A percentile compares a stretch with the other conserved stretches of the same genome.
phyloP scores from a whole-genome alignment of 208 protist genomes.

The Trypanosoma grayi region DNA sequence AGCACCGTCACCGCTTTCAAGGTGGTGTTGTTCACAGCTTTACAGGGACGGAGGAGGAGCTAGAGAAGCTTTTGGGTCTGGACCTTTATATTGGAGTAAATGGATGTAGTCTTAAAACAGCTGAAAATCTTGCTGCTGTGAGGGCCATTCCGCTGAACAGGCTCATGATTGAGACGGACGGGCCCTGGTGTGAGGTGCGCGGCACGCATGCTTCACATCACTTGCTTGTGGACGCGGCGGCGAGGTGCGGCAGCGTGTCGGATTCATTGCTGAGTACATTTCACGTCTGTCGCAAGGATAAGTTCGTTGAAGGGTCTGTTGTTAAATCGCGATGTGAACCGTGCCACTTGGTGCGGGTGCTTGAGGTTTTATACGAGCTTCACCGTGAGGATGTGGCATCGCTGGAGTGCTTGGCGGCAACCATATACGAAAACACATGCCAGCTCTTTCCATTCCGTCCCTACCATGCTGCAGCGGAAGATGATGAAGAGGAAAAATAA shows the following conservation, averaged over 20 bases:
- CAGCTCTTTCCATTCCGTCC: conserved; percentile 55
- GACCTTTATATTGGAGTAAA: conserved; percentile 94
- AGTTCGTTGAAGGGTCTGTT: conserved; percentile 51
- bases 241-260: conserved; percentile 26
- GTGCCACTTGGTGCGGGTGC: conserved; percentile 53
- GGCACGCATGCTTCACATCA: conserved; percentile 83
- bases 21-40: conserved; percentile 96
- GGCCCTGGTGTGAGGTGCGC: conserved; percentile 93
- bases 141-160: conserved; percentile 75
- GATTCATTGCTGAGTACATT: conserved; percentile 37
- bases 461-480: not conserved
- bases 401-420: conserved; percentile 42
- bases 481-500: too few species aligned
- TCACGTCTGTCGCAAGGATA: conserved; percentile 61
- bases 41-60: conserved; percentile 81
- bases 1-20: conserved; percentile 39
- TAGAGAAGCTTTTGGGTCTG: conserved; percentile 69
- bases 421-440: conserved; percentile 51
- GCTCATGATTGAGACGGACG: conserved; percentile 95
- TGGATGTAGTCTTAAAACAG: conserved; percentile 93
- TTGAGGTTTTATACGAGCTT: conserved; percentile 72
- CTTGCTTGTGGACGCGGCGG: conserved; percentile 26
- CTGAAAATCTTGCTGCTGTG: conserved; percentile 86
- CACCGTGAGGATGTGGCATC: conserved; percentile 36
- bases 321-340: conserved; percentile 77